These are phyloP conservation scores for Solanum tacnaense DNA, from an alignment of 257 asterid genomes.

Conservation along the genomic window DNA sequence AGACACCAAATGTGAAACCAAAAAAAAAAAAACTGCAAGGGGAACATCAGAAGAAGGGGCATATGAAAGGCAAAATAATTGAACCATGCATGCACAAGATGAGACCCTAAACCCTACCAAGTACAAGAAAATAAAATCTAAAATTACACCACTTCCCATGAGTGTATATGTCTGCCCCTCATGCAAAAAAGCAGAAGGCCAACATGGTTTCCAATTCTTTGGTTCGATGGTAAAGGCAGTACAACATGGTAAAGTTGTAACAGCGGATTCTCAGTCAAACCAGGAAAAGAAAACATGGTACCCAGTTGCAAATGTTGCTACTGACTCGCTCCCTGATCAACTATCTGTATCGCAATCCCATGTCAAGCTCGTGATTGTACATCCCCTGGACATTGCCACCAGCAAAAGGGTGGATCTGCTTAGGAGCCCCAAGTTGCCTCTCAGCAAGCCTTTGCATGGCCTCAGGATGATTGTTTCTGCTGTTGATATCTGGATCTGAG, in stretches of 20 bases:
- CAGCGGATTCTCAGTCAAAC: not conserved
- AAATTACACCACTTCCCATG: not conserved
- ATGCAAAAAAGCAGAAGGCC: not conserved
- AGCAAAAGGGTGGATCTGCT: constrained; percentile 44
- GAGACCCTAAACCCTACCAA: not conserved
- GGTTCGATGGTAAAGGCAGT: not conserved
- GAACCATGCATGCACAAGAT: not conserved
- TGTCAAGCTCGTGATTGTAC: constrained; percentile 47
- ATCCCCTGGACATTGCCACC: constrained; percentile 40
- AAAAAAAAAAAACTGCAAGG: not conserved
- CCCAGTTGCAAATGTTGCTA: constrained; percentile 27
- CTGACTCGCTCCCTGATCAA: not conserved
- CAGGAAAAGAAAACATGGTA: constrained; percentile 24
- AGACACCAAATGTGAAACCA: not conserved
- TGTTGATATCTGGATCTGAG: constrained; percentile 6
- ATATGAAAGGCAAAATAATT: not conserved
- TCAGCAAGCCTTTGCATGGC: constrained; percentile 68
- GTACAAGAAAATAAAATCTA: not conserved
- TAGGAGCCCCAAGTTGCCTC: constrained; percentile 55
- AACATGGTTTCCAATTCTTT: constrained; percentile 35
- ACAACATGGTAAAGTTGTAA: not conserved
- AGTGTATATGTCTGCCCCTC: not conserved
- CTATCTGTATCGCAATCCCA: constrained; percentile 52
- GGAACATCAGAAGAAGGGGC: not conserved
- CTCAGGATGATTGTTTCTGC: constrained; percentile 44